Percentiles rank a stretch among this genome's conserved stretches.
Evolutionary conservation across 257 asterid species (phyloP).

Genomic region (Mitragyna speciosa): DNA sequence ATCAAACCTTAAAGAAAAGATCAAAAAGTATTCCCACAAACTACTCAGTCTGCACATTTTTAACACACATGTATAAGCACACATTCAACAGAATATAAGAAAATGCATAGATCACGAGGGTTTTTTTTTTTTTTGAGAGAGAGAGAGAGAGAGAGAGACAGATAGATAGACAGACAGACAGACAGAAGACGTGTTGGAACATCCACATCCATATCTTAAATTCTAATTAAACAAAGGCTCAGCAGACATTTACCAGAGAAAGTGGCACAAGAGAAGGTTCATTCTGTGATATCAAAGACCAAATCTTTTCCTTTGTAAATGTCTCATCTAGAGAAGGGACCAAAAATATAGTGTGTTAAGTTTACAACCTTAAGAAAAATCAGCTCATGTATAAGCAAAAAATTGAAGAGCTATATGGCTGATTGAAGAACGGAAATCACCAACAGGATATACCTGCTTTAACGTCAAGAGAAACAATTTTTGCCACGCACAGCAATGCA

Average conservation of each 20-base stretch:
- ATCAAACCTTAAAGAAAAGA: too few relatives aligned
- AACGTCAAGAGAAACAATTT: conserved; percentile 78
- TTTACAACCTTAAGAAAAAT: background rate
- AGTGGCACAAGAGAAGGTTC: conserved; percentile 85
- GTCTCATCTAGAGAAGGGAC: conserved; percentile 66
- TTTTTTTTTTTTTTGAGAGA: too few relatives aligned
- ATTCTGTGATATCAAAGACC: conserved; percentile 86
- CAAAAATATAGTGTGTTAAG: conserved; percentile 23
- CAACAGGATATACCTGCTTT: conserved; percentile 69
- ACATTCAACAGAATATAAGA: too few relatives aligned
- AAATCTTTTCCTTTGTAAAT: conserved; percentile 81
- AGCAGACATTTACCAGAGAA: conserved; percentile 63
- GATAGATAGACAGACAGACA: too few relatives aligned
- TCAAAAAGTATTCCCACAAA: too few relatives aligned
- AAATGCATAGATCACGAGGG: too few relatives aligned
- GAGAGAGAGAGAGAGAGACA: too few relatives aligned
- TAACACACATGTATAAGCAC: too few relatives aligned
- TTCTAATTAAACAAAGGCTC: conserved; percentile 16
- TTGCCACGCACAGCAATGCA: conserved; percentile 74
- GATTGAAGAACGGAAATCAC: background rate
- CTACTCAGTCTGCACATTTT: too few relatives aligned
- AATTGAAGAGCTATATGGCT: background rate
- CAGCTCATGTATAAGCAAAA: background rate
- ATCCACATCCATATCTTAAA: background rate
- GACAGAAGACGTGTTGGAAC: too few relatives aligned